Conservation (phyloP, 2,329 filamentous ascomycete species). For the Lachnellula cervina region DNA sequence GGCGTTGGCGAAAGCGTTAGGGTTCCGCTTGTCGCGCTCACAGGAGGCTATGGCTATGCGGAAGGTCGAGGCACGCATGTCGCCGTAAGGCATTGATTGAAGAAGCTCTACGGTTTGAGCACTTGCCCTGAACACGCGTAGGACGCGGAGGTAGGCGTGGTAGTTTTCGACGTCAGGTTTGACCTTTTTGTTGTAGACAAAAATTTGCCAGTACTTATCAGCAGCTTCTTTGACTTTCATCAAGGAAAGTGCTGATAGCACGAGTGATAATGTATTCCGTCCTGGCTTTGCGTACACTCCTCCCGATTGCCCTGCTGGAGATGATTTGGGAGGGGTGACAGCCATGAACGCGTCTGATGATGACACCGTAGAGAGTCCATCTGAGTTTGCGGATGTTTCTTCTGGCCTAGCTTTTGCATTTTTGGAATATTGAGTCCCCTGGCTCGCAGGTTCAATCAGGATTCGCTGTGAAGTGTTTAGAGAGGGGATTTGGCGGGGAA, state of each 20-base stretch:
- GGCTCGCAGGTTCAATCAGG: conserved; percentile 6
- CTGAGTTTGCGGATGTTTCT: not conserved
- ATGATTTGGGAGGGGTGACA: conserved; percentile 14
- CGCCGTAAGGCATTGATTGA: conserved; percentile 43
- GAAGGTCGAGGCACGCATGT: conserved; percentile 52
- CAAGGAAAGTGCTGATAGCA: conserved; percentile 60
- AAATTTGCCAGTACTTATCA: conserved; percentile 71
- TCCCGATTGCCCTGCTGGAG: conserved; percentile 1
- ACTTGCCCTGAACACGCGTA: conserved; percentile 63
- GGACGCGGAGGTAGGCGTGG: conserved; percentile 60
- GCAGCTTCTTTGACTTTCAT: conserved; percentile 58
- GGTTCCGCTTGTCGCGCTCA: conserved; percentile 70
- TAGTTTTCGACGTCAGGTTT: conserved; percentile 69
- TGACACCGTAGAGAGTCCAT: not conserved
- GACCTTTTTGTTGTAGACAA: conserved; percentile 59
- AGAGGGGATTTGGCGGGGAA: conserved; percentile 47
- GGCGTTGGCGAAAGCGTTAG: conserved; percentile 61
- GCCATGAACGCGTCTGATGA: conserved; percentile 4
- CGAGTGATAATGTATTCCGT: conserved; percentile 59
- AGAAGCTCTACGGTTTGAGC: conserved; percentile 56
- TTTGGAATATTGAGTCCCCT: not conserved
- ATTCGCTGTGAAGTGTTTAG: conserved; percentile 10
- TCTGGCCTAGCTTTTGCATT: not conserved
- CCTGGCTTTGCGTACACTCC: conserved; percentile 41
- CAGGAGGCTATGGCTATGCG: conserved; percentile 71